Evolutionary conservation across 495 filamentous ascomycete species (phyloP).

Genomic region (Parathielavia hyrcaniae): DNA sequence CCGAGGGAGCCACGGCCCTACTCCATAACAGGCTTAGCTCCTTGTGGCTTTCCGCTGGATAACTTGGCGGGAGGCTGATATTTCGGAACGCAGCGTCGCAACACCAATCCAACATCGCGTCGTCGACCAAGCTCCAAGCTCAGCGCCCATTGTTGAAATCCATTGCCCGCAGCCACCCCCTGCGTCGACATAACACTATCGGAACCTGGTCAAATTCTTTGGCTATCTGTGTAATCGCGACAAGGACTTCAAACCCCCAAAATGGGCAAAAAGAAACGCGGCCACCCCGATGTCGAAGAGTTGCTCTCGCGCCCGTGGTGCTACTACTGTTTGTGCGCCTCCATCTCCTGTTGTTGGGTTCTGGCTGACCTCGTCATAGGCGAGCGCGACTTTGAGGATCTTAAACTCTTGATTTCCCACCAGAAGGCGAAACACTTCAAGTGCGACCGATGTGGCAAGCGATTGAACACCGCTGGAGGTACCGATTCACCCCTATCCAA

Average conservation of each 20-base stretch:
- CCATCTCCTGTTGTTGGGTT: neutral
- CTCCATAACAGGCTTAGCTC: too few relatives aligned
- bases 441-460: conserved; percentile 79
- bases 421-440: conserved; percentile 99
- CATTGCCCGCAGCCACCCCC: neutral
- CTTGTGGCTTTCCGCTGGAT: too few relatives aligned
- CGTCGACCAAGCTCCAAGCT: too few relatives aligned
- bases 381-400: conserved; percentile 94
- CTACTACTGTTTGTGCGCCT: conserved; percentile 72
- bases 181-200: neutral
- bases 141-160: neutral
- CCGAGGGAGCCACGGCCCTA: too few relatives aligned
- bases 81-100: too few relatives aligned
- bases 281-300: conserved; percentile 79
- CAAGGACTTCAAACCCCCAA: too few relatives aligned
- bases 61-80: too few relatives aligned
- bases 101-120: too few relatives aligned
- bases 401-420: conserved; percentile 91
- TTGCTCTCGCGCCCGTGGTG: conserved; percentile 86
- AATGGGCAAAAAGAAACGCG: conserved; percentile 85
- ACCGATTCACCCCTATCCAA: conserved; percentile 23
- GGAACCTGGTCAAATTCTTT: neutral
- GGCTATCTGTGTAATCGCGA: too few relatives aligned
- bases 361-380: conserved; percentile 35
- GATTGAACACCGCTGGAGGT: conserved; percentile 95